Base-by-base conservation (phyloP, 1,139 yeast genomes). In the Suhomyces ambrosiae region DNA sequence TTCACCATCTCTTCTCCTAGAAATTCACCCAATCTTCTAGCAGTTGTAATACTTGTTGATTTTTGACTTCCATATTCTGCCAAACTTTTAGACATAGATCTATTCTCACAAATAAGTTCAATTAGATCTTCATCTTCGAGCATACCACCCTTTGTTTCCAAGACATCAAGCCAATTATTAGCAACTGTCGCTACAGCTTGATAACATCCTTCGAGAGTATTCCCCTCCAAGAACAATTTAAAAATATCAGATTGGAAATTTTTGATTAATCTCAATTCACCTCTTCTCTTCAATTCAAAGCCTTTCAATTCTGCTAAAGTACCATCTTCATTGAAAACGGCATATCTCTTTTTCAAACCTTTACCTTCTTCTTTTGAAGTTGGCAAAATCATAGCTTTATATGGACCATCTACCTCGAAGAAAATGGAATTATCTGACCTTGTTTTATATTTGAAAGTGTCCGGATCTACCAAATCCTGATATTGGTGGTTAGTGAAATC, bases 401-500 rank as follows among this genome's bases (percentile, higher is more conserved):
- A 94, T 0, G 99, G 99, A 9, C 99, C 99, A 68, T 94, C 99
- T 17, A 94, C 96, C 61, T 94, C 99, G 53, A 94, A 94, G 63
- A 92, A 92, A 60, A 94, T 94, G 14, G 97, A 86, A 60, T 94
- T 94, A 54, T 94, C 98, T 14, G 94, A 82, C 40, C 76, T 77
- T 0, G 90, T 85, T 37, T 82, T 79, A 60, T 90, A 92, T 47
- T 77, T 79, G 58, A 80, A 76, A 8, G 70, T 75, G 2, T 71
- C 72, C 0, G 87, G 80, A 54, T 90, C 96, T 2, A 77, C 78
- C 37, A 90, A 68, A 34, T 86, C 87, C 62, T 92, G 98, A 57
- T 94, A 94, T 57, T 94, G 98, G 51, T 89, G 86, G 57, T 94
- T 94, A 2, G 98, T 92, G 56, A 90, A 94, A 53, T 79, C 74